Base-by-base conservation (phyloP, 164 flowering plant genomes). In the Macadamia tetraphylla region DNA sequence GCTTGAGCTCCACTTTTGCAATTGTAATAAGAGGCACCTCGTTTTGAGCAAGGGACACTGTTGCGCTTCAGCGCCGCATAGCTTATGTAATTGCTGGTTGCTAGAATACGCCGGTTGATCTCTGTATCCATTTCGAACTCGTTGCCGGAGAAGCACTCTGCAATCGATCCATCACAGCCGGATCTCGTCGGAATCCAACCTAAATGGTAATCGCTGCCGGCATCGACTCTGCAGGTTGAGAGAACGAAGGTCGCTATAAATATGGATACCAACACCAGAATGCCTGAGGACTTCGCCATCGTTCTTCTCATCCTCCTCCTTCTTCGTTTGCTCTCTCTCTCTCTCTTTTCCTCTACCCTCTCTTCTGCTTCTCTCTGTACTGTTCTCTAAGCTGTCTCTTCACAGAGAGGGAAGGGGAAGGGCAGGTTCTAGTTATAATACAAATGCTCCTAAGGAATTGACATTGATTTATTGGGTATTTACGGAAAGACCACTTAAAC, bases 21-120 rank as follows among this genome's bases (percentile, higher is more conserved):
- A 64, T 89, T 89, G 77, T 89, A 89, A 74, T 89, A 89, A 35
- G 94, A 89, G 1, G 89, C 86, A 60, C 94, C 94, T 4, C 87
- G 80, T 14, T 80, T 67, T 0, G 87, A 84, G 78, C 94, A 89
- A 0, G 94, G 94, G 0, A 85, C 85, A 17, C 48, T 81, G 84
- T 84, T 81, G 72, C 83, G 76, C 75, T 77, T 75, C 74, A 89
- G 82, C 57, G 91, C 86, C n/a, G 79, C 87, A 69, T 89, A 89
- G 86, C 94, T 83, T 42, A 89, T 85, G 77, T 89, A 89, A 64
- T 73, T 42, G 1, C 10, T 76, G 31, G 86, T 74, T 1, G 89
- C 86, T 70, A 85, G 52, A 9, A 89, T 84, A 40, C 91, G 86
- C 77, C 94, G 75, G 74, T 67, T 79, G 81, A 58, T 83, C 82